These are phyloP conservation scores for Anthracocystis panici-leucophaei DNA, from an alignment of 1,284 basidiomycete genomes.

Conservation along the genomic window DNA sequence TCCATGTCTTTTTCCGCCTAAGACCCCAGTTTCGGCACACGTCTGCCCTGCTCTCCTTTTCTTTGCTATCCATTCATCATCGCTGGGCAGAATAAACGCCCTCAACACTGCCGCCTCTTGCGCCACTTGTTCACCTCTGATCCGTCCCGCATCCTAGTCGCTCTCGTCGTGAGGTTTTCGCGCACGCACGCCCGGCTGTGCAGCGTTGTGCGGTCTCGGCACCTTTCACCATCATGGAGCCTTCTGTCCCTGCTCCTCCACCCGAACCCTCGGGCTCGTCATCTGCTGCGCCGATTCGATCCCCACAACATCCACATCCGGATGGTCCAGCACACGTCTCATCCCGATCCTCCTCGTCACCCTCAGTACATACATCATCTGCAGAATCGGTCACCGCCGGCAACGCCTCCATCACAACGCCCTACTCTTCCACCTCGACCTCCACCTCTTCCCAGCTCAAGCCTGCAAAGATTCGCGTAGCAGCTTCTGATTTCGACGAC, in stretches of 20 bases:
- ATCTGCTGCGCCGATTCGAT: background rate
- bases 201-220: conserved; percentile 6
- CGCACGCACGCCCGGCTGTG: background rate
- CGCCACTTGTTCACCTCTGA: background rate
- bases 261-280: conserved; percentile 18
- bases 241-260: conserved; percentile 6
- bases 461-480: conserved; percentile 27
- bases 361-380: conserved; percentile 28
- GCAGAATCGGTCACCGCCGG: conserved; percentile 14
- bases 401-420: conserved; percentile 9
- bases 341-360: conserved; percentile 33
- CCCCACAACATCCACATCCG: conserved; percentile 14
- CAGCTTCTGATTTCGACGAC: conserved; percentile 37
- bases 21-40: no score
- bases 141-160: background rate
- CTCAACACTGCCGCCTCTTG: no score
- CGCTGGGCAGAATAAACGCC: no score
- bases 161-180: background rate
- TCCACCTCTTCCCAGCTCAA: conserved; percentile 29
- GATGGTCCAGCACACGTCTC: conserved; percentile 21
- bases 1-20: no score
- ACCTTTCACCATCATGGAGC: conserved; percentile 15
- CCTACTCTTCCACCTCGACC: conserved; percentile 13
- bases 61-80: no score
- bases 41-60: no score